Evolutionary conservation across 2,329 filamentous ascomycete species (phyloP).

Genomic region (Botryotinia convoluta): DNA sequence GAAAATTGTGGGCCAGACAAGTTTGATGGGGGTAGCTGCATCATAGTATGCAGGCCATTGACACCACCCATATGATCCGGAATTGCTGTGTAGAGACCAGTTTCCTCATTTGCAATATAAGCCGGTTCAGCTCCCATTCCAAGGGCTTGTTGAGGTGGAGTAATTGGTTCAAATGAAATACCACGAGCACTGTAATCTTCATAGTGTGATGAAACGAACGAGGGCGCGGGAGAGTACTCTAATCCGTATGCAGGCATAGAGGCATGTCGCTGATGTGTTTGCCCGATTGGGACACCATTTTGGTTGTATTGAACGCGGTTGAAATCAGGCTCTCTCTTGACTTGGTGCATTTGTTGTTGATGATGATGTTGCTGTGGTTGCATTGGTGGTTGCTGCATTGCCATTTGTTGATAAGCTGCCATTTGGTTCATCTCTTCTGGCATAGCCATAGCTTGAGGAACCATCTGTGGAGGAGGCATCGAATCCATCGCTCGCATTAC

Average conservation of each 20-base stretch:
- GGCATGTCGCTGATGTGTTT: slow-evolving; percentile 85
- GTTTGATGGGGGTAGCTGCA: slow-evolving; percentile 85
- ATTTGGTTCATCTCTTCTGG: slow-evolving; percentile 62
- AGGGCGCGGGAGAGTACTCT: slow-evolving; percentile 96
- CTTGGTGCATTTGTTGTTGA: slow-evolving; percentile 65
- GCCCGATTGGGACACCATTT: slow-evolving; percentile 79
- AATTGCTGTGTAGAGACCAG: slow-evolving; percentile 90
- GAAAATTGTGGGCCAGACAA: slow-evolving; percentile 77
- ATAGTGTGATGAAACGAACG: slow-evolving; percentile 97
- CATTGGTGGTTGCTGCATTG: slow-evolving; percentile 60
- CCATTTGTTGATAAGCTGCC: slow-evolving; percentile 65
- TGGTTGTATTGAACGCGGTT: slow-evolving; percentile 84
- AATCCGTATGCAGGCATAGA: slow-evolving; percentile 97
- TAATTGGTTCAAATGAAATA: slow-evolving; percentile 94
- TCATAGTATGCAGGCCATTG: slow-evolving; percentile 79
- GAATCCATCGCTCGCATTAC: slow-evolving; percentile 87
- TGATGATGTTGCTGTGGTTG: slow-evolving; percentile 52
- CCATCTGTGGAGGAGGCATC: slow-evolving; percentile 89
- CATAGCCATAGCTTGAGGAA: slow-evolving; percentile 57
- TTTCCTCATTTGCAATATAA: slow-evolving; percentile 98
- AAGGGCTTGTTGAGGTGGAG: slow-evolving; percentile 86
- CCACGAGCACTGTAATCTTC: slow-evolving; percentile 97
- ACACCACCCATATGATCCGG: slow-evolving; percentile 76
- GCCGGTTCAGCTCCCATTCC: slow-evolving; percentile 83
- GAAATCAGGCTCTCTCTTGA: slow-evolving; percentile 89